phyloP scores from a whole-genome alignment of 163 green algal species.

The Chlamydomonas reinhardtii region DNA sequence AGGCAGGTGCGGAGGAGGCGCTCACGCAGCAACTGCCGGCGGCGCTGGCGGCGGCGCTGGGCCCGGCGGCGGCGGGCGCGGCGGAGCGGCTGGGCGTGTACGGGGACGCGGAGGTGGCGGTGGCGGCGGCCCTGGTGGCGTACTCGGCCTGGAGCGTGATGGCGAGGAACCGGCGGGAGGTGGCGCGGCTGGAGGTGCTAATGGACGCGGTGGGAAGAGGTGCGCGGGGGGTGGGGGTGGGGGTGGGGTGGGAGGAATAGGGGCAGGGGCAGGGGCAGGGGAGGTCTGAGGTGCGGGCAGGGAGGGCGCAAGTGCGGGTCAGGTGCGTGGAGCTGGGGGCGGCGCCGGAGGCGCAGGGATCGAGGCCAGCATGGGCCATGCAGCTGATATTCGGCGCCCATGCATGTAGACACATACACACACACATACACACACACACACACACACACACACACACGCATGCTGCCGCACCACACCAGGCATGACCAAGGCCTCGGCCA shows the following conservation, averaged over 20 bases:
- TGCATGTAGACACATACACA: too few relatives aligned
- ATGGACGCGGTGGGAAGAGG: background rate
- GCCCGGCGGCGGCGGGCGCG: background rate
- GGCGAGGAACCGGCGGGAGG: background rate
- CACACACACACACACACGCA: too few relatives aligned
- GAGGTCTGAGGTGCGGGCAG: too few relatives aligned
- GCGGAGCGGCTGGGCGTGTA: constrained; percentile 13
- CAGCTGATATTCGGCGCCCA: too few relatives aligned
- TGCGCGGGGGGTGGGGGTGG: background rate
- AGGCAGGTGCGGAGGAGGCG: constrained; percentile 11
- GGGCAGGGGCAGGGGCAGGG: too few relatives aligned
- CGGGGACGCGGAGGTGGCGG: background rate
- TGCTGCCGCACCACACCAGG: too few relatives aligned
- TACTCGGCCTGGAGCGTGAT: background rate
- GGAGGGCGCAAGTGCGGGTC: too few relatives aligned
- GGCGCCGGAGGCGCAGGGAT: too few relatives aligned
- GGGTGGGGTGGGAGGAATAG: background rate
- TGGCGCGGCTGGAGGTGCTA: background rate
- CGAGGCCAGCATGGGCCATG: too few relatives aligned
- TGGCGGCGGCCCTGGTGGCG: background rate
- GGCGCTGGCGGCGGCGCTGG: background rate
- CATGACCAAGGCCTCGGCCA: too few relatives aligned
- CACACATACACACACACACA: too few relatives aligned
- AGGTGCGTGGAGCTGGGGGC: background rate
- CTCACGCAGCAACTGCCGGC: constrained; percentile 7